phyloP scores from a whole-genome alignment of 495 filamentous ascomycete species.

The Opeltia flavorubescens region DNA sequence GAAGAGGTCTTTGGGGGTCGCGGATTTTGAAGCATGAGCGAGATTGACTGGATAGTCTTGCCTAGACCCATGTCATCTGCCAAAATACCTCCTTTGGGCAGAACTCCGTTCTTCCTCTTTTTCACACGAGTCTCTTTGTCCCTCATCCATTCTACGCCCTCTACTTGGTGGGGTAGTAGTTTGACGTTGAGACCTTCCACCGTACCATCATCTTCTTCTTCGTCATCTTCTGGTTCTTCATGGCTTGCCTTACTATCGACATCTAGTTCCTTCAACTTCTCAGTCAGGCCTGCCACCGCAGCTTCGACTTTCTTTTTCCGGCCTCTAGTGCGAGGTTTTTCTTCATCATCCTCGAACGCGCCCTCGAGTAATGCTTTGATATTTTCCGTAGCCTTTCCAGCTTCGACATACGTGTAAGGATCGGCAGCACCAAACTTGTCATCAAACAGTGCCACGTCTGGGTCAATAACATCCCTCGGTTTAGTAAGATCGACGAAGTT shows the following conservation, averaged over 20 bases:
- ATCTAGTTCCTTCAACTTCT: slow-evolving; percentile 44
- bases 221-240: slow-evolving; percentile 40
- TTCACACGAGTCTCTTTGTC: slow-evolving; percentile 69
- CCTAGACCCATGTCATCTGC: slow-evolving; percentile 82
- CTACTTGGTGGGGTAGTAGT: slow-evolving; percentile 81
- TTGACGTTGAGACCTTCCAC: slow-evolving; percentile 75
- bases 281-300: slow-evolving; percentile 38
- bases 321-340: slow-evolving; percentile 36
- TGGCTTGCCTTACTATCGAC: slow-evolving; percentile 27
- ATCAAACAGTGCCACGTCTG: slow-evolving; percentile 15
- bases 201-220: slow-evolving; percentile 56
- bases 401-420: slow-evolving; percentile 58
- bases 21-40: slow-evolving; percentile 67
- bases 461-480: slow-evolving; percentile 16
- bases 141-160: slow-evolving; percentile 87
- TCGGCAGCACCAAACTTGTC: slow-evolving; percentile 34
- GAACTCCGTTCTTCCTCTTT: slow-evolving; percentile 55
- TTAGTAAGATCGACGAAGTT: slow-evolving; percentile 33
- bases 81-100: slow-evolving; percentile 75
- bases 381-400: slow-evolving; percentile 63
- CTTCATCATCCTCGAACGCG: slow-evolving; percentile 71
- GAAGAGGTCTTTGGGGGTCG: slow-evolving; percentile 34
- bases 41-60: slow-evolving; percentile 72
- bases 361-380: slow-evolving; percentile 81
- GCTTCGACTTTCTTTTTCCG: slow-evolving; percentile 36